Base-by-base conservation (phyloP, 805 yeast genomes). In the Torulaspora quercuum region DNA sequence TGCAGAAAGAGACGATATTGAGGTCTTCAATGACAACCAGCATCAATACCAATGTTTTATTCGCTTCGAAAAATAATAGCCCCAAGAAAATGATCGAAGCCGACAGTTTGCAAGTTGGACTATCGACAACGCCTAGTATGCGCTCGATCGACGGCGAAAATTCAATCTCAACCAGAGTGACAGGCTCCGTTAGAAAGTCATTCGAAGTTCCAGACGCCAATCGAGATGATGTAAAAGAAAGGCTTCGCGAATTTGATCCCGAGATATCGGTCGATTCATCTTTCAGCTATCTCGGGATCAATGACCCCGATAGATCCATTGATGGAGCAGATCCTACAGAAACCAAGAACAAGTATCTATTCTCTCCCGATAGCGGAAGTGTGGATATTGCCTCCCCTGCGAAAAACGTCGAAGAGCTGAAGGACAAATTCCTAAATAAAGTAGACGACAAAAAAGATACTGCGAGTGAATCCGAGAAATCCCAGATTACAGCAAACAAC, bases 301-400 rank as follows among this genome's bases (percentile, higher is more conserved):
- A 32, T 18, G 44, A 28, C 12, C 25, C 33, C 5, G 39, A 30
- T 16, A 18, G 35, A 4, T 29, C 25, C 8, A 31, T 28, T 5
- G 40, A 20, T 11, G 29, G 18, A 11, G 38, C 23, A 8, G 12
- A 15, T 11, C n/a, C 40, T 4, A 23, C 34, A 18, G 35, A 37
- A 8, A 28, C 39, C 16, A 41, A 43, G 8, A 52, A 47, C 34
- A 55, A 54, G 33, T 57, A 55, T 29, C 38, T 57, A 7, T 59
- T 56, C 33, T 45, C 58, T 3, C 55, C 64, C 15, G 62, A 55
- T 15, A 42, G 37, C 12, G 62, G 44, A 7, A 46, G 51, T 23
- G 25, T 45, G 3, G 59, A 57, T 37, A 45, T 37, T 16, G 56
- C 59, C 17, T 59, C 64, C 6, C 64, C 64, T 7, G 55, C 46